Percentiles rank a stretch among this genome's conserved stretches.
Conservation (phyloP, 345 rosid species). For the Dimocarpus longan region DNA sequence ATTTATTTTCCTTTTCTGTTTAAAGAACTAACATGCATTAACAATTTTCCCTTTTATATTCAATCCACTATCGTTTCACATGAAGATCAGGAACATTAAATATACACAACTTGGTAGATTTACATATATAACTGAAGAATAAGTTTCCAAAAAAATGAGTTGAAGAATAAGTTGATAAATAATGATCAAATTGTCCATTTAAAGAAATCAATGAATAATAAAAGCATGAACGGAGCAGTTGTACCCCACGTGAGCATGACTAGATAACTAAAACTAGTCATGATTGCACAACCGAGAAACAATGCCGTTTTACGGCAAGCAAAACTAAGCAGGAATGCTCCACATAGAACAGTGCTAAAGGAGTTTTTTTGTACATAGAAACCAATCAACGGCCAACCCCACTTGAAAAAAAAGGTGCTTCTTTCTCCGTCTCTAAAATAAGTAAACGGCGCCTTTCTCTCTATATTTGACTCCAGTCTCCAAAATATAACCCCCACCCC, state of each 20-base stretch:
- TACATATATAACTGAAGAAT: no score
- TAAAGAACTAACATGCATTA: no score
- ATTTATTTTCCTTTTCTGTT: no score
- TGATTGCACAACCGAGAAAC: neutral
- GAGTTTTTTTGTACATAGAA: neutral
- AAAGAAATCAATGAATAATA: no score
- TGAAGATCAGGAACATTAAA: no score
- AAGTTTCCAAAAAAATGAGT: no score
- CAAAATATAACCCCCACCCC: neutral
- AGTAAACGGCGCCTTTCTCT: constrained; percentile 5
- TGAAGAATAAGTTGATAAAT: no score
- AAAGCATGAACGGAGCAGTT: no score
- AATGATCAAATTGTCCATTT: no score
- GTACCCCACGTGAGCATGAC: neutral
- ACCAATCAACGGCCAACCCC: neutral
- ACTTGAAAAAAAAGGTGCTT: neutral
- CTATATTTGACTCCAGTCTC: constrained; percentile 15
- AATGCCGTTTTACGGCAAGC: neutral
- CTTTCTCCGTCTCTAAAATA: neutral
- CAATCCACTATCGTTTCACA: no score
- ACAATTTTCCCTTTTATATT: no score
- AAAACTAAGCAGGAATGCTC: neutral
- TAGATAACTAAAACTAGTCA: neutral
- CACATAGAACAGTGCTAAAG: neutral
- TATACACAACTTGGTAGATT: no score